phyloP scores from a whole-genome alignment of 176 grass and related monocot genomes.

The Aegilops longissima region DNA sequence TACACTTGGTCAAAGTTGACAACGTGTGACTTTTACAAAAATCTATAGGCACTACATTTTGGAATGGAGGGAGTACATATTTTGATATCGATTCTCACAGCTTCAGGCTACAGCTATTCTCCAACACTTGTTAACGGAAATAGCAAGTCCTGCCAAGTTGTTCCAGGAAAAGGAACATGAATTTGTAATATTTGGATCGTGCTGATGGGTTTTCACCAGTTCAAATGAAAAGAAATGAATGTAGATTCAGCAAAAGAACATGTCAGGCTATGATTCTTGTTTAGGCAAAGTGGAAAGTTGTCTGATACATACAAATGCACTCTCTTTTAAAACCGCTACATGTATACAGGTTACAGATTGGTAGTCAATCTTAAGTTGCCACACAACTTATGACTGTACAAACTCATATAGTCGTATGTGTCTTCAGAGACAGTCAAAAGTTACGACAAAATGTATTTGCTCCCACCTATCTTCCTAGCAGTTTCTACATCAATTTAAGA shows the following conservation, averaged over 20 bases:
- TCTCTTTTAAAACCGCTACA: background rate
- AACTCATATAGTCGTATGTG: no score
- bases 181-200: background rate
- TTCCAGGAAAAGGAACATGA: background rate
- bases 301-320: background rate
- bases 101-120: background rate
- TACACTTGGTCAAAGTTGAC: no score
- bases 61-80: background rate
- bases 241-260: background rate
- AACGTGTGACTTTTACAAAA: no score
- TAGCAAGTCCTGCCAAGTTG: no score
- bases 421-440: no score
- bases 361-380: background rate
- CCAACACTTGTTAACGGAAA: background rate
- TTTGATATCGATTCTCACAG: background rate
- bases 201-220: background rate
- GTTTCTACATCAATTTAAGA: background rate
- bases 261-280: background rate
- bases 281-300: background rate
- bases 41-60: no score
- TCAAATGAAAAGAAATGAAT: background rate
- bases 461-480: no score
- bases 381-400: background rate
- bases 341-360: background rate
- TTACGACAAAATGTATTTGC: no score